phyloP scores from a whole-genome alignment of 257 asterid species.

The Solanum paucissectum region DNA sequence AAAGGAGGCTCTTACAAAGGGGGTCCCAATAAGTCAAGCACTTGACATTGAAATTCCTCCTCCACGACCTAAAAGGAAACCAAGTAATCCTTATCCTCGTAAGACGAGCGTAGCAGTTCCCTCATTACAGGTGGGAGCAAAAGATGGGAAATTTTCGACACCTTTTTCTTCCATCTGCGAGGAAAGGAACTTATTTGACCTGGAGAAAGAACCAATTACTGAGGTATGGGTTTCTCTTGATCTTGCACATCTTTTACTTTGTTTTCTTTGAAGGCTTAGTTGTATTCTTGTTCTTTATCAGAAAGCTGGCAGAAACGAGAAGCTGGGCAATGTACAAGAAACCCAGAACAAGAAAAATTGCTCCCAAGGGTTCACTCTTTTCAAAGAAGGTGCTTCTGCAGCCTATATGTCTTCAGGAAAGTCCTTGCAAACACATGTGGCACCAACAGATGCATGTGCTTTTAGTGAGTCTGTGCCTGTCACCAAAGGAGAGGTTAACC shows the following conservation, averaged over 20 bases:
- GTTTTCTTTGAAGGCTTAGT: background rate
- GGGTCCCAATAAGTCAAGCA: slow-evolving; percentile 62
- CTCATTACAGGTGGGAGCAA: slow-evolving; percentile 37
- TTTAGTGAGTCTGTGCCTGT: slow-evolving; percentile 42
- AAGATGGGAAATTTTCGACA: slow-evolving; percentile 43
- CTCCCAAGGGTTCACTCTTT: slow-evolving; percentile 29
- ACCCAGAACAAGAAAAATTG: slow-evolving; percentile 25
- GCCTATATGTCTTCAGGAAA: slow-evolving; percentile 20
- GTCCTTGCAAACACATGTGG: slow-evolving; percentile 19
- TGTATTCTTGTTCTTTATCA: slow-evolving; percentile 18
- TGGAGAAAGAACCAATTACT: slow-evolving; percentile 46
- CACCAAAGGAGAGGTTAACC: slow-evolving; percentile 26
- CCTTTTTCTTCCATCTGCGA: slow-evolving; percentile 31
- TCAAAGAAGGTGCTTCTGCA: slow-evolving; percentile 28
- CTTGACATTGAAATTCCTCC: slow-evolving; percentile 97
- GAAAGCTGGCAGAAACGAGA: slow-evolving; percentile 45
- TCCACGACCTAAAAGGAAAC: slow-evolving; percentile 96
- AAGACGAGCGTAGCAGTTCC: slow-evolving; percentile 42
- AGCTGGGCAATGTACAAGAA: slow-evolving; percentile 23
- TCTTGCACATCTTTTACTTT: background rate
- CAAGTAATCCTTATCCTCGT: slow-evolving; percentile 89
- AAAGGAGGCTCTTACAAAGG: slow-evolving; percentile 79
- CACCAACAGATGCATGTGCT: slow-evolving; percentile 26
- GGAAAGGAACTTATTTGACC: slow-evolving; percentile 20
- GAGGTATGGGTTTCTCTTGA: slow-evolving; percentile 42